Evolutionary conservation across 1,139 yeast species (phyloP), one percentile per base, ranked within the genome.

Genomic region (Lodderomyces pseudojiufengensis): DNA sequence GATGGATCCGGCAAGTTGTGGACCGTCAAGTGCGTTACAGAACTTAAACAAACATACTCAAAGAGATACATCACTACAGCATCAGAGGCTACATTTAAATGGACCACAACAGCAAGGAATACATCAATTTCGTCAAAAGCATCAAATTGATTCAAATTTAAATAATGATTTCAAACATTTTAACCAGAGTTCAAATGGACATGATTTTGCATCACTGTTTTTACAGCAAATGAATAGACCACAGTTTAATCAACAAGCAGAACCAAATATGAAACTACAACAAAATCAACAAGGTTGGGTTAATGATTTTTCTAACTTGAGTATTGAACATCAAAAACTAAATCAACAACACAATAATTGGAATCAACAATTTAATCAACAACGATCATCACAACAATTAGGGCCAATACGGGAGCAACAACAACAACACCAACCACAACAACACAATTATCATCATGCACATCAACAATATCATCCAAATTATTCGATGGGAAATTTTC

Each of bases 1-100:
- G 14, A 64, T 64, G 70, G 68, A 64, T 35, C 52, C 58, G 29
- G 59, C 59, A 24, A 53, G 51, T 38, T 64, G 70, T 54, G 68
- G 68, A 26, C 68, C 68, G 12, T 52, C 67, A 10, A 64, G 57
- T 40, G 69, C 69, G 14, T 47, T 64, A 27, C 56, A 56, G 39
- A 60, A 58, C 47, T 50, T 64, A 29, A 49, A 57, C 20, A 59
- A 59, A 39, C 64, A 63, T 42, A 41, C 65, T 2, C 64, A 58
- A 37, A 45, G 63, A 39, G 69, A 64, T 39, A 57, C 46, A 25
- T 53, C 65, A 7, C 46, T 62, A 14, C 68, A 63, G 34, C 55
- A 56, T 36, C 66, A 63, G 32, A 48, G 46, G 15, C 35, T 38
- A 23, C 29, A 28, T 26, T 39, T 35, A 32, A 33, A 36, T 32